Evolutionary conservation across 2,329 filamentous ascomycete species (phyloP).

Genomic region (Aspergillus proliferans): DNA sequence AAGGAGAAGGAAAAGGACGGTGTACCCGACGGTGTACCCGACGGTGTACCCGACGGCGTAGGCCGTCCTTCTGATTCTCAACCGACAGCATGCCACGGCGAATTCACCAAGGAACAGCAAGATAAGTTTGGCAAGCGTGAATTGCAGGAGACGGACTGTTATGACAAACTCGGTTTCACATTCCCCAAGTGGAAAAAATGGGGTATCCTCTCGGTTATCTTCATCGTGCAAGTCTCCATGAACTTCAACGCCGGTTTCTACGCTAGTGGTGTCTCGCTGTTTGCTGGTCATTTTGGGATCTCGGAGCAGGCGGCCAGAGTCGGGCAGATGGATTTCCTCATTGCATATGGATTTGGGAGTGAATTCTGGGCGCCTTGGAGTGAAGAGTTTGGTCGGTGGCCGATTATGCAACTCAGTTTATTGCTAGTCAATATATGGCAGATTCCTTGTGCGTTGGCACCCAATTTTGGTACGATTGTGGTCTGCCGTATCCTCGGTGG

Average conservation of each 20-base stretch:
- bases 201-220: conserved; percentile 62
- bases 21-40: conserved; percentile 2
- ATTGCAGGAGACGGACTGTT: conserved; percentile 53
- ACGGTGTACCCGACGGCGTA: conserved; percentile 6
- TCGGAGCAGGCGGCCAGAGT: conserved; percentile 61
- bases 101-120: conserved; percentile 4
- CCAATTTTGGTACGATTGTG: conserved; percentile 63
- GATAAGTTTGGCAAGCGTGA: conserved; percentile 26
- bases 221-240: conserved; percentile 67
- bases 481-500: conserved; percentile 62
- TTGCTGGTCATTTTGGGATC: conserved; percentile 60
- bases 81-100: not conserved
- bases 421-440: conserved; percentile 73
- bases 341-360: conserved; percentile 76
- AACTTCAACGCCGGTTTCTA: conserved; percentile 72
- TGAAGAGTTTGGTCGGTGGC: conserved; percentile 72
- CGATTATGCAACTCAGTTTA: conserved; percentile 65
- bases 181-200: conserved; percentile 62
- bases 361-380: conserved; percentile 84
- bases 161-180: conserved; percentile 57
- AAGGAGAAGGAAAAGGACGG: conserved; percentile 16
- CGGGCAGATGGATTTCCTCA: conserved; percentile 69
- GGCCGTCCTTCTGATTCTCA: conserved; percentile 10
- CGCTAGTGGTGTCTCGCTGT: conserved; percentile 59
- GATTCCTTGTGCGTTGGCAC: conserved; percentile 63